phyloP scores from a whole-genome alignment of 768 basidiomycete genomes.

The Strobilomyces echinocephalus region DNA sequence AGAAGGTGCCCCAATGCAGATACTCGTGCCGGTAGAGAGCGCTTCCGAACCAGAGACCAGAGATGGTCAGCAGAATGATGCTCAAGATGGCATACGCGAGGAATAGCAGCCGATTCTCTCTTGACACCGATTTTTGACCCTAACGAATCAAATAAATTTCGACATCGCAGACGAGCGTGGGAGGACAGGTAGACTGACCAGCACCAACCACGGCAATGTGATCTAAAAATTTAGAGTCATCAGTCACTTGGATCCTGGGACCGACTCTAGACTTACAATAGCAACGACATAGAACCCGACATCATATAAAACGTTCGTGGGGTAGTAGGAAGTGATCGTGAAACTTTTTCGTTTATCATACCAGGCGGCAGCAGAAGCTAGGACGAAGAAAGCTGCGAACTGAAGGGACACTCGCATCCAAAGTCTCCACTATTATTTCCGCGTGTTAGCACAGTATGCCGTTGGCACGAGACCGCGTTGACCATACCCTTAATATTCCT shows the following conservation, averaged over 20 bases:
- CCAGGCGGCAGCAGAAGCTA: constrained; percentile 47
- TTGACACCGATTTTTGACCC: constrained; percentile 48
- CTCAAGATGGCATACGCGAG: constrained; percentile 37
- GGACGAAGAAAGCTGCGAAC: constrained; percentile 44
- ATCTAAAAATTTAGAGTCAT: constrained; percentile 21
- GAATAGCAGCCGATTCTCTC: constrained; percentile 39
- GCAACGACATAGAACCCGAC: constrained; percentile 38
- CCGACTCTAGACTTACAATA: constrained; percentile 32
- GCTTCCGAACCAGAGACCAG: constrained; percentile 41
- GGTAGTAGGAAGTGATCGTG: constrained; percentile 29
- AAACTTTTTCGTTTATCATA: constrained; percentile 42
- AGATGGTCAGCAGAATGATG: constrained; percentile 34
- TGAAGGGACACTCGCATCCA: constrained; percentile 46
- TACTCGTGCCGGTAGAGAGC: constrained; percentile 35
- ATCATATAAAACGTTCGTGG: constrained; percentile 36
- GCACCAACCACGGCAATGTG: constrained; percentile 44
- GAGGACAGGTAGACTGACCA: constrained; percentile 30
- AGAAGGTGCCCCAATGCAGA: constrained; percentile 38
- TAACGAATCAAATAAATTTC: constrained; percentile 14
- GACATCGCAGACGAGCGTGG: not conserved
- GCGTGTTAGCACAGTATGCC: not conserved
- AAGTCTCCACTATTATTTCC: constrained; percentile 38
- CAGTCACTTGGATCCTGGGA: not conserved
- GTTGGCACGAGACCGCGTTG: not conserved
- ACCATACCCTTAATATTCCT: constrained; percentile 43